Conservation (phyloP, 1,139 yeast genomes). For the Casaregolazyma suthepensis region DNA sequence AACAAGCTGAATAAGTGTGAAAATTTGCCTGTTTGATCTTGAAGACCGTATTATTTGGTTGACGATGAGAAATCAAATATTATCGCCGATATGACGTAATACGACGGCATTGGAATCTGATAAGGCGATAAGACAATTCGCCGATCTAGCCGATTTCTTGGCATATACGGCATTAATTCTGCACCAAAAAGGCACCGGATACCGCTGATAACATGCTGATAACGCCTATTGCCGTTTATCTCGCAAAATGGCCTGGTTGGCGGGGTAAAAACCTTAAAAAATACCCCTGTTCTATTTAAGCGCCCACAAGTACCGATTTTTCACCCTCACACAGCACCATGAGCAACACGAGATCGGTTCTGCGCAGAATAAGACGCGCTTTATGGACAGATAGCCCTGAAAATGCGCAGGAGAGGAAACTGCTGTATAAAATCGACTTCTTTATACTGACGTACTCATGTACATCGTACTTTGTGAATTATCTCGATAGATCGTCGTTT, state of each 20-base stretch:
- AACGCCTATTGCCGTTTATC: not conserved
- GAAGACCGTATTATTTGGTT: not conserved
- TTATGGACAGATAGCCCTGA: not conserved
- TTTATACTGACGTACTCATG: constrained; percentile 30
- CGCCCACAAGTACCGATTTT: not conserved
- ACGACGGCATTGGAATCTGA: not conserved
- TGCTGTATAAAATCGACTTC: constrained; percentile 31
- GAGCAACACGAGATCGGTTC: not conserved
- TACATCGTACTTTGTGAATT: constrained; percentile 30
- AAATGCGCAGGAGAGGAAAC: constrained; percentile 26
- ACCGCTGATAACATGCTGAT: not conserved
- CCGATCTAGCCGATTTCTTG: not conserved
- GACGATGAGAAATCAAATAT: not conserved
- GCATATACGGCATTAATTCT: not conserved
- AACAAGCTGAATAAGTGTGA: not conserved
- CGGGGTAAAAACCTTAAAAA: not conserved
- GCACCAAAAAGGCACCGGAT: not conserved
- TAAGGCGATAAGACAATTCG: not conserved
- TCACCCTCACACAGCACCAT: not conserved
- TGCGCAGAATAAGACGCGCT: not conserved
- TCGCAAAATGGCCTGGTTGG: not conserved
- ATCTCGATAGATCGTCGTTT: constrained; percentile 33
- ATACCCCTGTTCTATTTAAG: not conserved
- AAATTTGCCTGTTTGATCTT: not conserved
- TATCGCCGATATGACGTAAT: not conserved